These are phyloP conservation scores for Kwoniella europaea DNA, from an alignment of 768 basidiomycete genomes.

Conservation along the genomic window DNA sequence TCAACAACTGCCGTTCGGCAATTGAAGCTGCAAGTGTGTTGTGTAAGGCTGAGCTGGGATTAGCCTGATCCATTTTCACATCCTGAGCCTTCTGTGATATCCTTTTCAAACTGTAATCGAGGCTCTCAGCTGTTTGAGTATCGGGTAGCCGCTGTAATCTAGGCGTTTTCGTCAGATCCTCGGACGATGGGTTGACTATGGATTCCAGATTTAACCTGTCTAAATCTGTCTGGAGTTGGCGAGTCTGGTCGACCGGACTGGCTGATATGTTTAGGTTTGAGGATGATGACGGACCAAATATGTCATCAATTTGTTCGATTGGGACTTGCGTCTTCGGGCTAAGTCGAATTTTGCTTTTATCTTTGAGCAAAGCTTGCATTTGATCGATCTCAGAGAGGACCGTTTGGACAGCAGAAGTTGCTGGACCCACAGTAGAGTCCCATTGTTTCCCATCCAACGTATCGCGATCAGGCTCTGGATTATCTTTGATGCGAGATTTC, in stretches of 20 bases:
- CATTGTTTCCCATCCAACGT: neutral
- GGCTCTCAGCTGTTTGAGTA: neutral
- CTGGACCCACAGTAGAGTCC: neutral
- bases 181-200: neutral
- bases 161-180: neutral
- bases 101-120: neutral
- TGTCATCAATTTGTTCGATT: neutral
- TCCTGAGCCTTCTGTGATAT: neutral
- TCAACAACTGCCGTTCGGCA: neutral
- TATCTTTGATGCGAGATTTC: neutral
- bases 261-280: neutral
- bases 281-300: neutral
- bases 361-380: neutral
- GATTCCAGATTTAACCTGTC: neutral
- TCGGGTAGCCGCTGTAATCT: neutral
- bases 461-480: neutral
- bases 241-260: neutral
- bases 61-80: neutral
- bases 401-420: neutral
- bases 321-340: neutral
- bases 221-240: neutral
- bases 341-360: neutral
- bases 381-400: conserved; percentile 1
- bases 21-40: neutral
- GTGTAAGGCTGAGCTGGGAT: neutral